phyloP scores from a whole-genome alignment of 2,329 filamentous ascomycete species.

The Alternaria sp. region DNA sequence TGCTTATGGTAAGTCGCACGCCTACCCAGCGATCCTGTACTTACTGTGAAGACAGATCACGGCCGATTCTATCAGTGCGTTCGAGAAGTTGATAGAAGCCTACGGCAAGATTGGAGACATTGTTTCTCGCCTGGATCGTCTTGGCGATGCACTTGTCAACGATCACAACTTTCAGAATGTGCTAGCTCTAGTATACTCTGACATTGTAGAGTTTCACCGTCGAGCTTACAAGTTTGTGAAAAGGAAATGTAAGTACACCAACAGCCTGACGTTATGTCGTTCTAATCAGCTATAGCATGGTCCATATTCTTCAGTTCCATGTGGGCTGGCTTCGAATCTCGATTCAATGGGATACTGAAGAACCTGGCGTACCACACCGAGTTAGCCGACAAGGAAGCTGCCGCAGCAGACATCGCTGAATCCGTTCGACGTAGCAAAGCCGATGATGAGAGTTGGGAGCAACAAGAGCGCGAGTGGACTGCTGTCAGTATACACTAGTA shows the following conservation, averaged over 20 bases:
- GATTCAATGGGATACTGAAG: neutral
- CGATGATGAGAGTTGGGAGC: neutral
- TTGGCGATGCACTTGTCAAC: neutral
- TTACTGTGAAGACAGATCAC: neutral
- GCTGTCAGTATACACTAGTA: neutral
- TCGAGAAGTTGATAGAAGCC: neutral
- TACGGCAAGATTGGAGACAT: conserved; percentile 2
- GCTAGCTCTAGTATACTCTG: neutral
- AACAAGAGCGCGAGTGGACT: neutral
- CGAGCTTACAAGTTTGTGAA: neutral
- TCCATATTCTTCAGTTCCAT: neutral
- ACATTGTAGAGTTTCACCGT: neutral
- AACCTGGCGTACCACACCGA: neutral
- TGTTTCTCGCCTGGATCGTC: neutral
- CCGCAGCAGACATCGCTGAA: conserved; percentile 24
- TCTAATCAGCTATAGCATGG: neutral
- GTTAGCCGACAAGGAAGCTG: conserved; percentile 33
- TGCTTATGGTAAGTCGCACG: conserved; percentile 7
- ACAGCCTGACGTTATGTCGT: neutral
- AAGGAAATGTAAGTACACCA: neutral
- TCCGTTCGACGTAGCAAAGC: neutral
- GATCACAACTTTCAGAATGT: neutral
- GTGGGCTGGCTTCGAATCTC: neutral
- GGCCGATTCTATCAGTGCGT: neutral
- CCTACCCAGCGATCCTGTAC: neutral